Conservation (phyloP, 139 green algal genomes). For the Chlorella sp. region DNA sequence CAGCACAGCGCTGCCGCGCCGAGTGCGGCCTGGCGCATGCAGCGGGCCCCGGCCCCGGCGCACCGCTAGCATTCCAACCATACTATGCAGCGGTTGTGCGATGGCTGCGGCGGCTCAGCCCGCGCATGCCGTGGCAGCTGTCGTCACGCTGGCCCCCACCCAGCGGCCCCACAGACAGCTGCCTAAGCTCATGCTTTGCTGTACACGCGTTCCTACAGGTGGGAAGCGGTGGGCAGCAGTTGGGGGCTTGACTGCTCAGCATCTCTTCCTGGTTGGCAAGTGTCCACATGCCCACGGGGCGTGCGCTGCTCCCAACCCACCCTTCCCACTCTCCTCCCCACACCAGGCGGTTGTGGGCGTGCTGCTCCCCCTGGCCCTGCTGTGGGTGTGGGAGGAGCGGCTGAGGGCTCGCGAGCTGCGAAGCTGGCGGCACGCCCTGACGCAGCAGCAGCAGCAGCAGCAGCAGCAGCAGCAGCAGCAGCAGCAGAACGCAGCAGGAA, state of each 20-base stretch:
- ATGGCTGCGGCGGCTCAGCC: neutral
- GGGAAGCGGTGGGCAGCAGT: neutral
- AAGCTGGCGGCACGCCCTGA: neutral
- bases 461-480: neutral
- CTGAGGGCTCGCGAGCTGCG: neutral
- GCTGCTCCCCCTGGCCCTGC: neutral
- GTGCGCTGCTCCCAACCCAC: too few relatives aligned
- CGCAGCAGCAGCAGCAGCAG: too few relatives aligned
- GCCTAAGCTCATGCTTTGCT: neutral
- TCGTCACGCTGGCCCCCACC: neutral
- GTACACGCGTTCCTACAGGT: neutral
- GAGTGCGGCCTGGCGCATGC: neutral
- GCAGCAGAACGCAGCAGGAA: neutral
- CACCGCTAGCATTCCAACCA: neutral
- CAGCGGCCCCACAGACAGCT: neutral
- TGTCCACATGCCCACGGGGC: too few relatives aligned
- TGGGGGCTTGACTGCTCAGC: neutral
- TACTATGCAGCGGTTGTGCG: neutral
- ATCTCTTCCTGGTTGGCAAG: too few relatives aligned
- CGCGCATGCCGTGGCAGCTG: neutral
- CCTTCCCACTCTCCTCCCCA: neutral
- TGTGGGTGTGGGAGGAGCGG: conserved; percentile 24
- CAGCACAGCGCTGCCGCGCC: neutral
- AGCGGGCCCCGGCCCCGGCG: neutral
- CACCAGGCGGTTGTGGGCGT: neutral